These are phyloP conservation scores for Fusarium secorum DNA, from an alignment of 2,329 filamentous ascomycete genomes.

Conservation along the genomic window DNA sequence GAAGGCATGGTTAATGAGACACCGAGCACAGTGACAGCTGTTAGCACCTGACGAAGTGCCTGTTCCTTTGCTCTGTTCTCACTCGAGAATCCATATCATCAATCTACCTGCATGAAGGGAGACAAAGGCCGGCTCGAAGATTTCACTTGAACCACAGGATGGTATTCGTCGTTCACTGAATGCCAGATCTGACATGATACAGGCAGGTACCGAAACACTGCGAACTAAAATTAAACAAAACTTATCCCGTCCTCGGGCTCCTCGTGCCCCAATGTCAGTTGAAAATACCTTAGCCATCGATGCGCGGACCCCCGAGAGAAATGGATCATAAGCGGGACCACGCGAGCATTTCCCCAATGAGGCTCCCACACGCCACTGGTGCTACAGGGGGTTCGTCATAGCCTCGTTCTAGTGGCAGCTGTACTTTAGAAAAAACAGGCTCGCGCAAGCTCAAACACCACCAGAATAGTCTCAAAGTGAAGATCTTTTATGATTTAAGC, in stretches of 20 bases:
- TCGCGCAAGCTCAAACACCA: slow-evolving; percentile 34
- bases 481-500: background rate
- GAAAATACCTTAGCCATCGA: slow-evolving; percentile 5
- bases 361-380: slow-evolving; percentile 14
- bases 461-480: background rate
- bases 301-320: background rate
- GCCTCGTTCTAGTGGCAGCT: slow-evolving; percentile 7
- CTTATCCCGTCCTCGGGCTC: background rate
- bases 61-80: background rate
- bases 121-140: background rate
- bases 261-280: background rate
- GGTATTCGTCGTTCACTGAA: background rate
- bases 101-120: background rate
- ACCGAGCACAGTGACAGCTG: background rate
- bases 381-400: slow-evolving; percentile 20
- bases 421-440: slow-evolving; percentile 15
- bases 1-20: background rate
- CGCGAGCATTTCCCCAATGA: slow-evolving; percentile 42
- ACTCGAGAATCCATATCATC: background rate
- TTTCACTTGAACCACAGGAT: background rate
- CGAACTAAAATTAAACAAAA: background rate
- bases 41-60: background rate
- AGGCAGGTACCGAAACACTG: background rate
- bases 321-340: slow-evolving; percentile 22
- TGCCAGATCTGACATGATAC: background rate